Evolutionary conservation across 495 filamentous ascomycete species (phyloP), one percentile per base, ranked within the genome.

Genomic region (Penicillium lagena): DNA sequence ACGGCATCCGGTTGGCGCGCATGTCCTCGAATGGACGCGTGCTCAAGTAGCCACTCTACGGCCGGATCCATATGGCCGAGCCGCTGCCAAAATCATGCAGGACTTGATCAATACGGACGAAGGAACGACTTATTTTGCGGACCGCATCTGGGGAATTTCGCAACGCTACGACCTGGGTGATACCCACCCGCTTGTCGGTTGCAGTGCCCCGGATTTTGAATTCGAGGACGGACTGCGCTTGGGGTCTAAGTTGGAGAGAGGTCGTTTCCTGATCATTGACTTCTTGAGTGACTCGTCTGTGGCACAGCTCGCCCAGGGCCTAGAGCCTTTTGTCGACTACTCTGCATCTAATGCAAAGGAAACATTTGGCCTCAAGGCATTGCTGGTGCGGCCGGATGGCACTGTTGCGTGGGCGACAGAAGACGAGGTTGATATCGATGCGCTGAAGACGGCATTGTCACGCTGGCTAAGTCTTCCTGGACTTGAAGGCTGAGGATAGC

Each of bases 301-400:
- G 2, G 39, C 49, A 27, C 35, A 42, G 29, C 34, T 58, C 6
- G 49, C 30, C 17, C 31, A 42, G 32, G 39, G 42, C 10, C 53
- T 54, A n/a, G 35, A 44, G 42, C 34, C 9, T 4, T 39, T 30
- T 13, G 38, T 66, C 3, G 51, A 58, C 28, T 64, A 61, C 40
- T 22, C 58, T 30, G 12, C 11, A 8, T 7, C 46, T 9, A 29
- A 38, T n/a, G 55, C 58, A 10, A 59, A 54, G 42, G 55, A 64
- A 12, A 49, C 36, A 29, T 39, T 46, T 5, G 55, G 49, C 4
- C 50, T 64, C 7, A 14, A 43, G 7, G 51, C 48, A 12, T 46
- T 64, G 39, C 39, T 66, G 43, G 29, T 66, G 15, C 60, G 62
- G 4, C 62, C 62, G 2, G 62, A 66, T 49, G 62, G 62, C 0